Evolutionary conservation across 192 early-diverging fungal genomes (phyloP).

Genomic region (Coemansia sp.): DNA sequence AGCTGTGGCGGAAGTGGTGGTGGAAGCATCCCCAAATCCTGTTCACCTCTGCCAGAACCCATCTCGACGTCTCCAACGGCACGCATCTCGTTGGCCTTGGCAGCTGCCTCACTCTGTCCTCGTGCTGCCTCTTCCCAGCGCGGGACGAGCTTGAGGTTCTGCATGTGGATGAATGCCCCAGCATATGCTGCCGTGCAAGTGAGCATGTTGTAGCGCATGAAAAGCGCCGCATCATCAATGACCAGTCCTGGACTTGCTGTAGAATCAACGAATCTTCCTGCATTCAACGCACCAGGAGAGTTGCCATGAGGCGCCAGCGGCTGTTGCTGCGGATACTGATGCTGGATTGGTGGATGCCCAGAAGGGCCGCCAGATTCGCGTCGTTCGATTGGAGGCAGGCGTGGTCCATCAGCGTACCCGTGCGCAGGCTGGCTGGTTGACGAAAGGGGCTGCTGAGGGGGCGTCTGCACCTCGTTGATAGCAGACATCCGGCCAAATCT

Average conservation of each 20-base stretch:
- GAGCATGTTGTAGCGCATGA: slow-evolving; percentile 45
- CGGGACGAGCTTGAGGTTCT: slow-evolving; percentile 35
- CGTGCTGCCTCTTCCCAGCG: slow-evolving; percentile 34
- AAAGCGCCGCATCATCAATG: slow-evolving; percentile 41
- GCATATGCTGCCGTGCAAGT: slow-evolving; percentile 27
- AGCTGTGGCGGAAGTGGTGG: slow-evolving; percentile 33
- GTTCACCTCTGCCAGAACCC: slow-evolving; percentile 7
- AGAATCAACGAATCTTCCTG: slow-evolving; percentile 21
- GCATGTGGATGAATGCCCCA: slow-evolving; percentile 41
- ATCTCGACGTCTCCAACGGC: slow-evolving; percentile 7
- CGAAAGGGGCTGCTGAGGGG: slow-evolving; percentile 20
- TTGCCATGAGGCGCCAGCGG: neutral
- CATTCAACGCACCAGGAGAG: slow-evolving; percentile 4
- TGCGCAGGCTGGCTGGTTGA: slow-evolving; percentile 1
- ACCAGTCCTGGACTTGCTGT: slow-evolving; percentile 25
- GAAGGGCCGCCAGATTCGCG: slow-evolving; percentile 4
- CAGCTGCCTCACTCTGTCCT: slow-evolving; percentile 21
- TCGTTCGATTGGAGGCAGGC: slow-evolving; percentile 15
- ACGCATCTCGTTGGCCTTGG: slow-evolving; percentile 26
- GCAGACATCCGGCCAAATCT: slow-evolving; percentile 14
- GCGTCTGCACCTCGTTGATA: slow-evolving; percentile 23
- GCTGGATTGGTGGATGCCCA: slow-evolving; percentile 16
- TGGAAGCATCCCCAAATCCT: slow-evolving; percentile 29
- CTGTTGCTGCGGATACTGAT: slow-evolving; percentile 9
- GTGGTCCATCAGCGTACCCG: slow-evolving; percentile 15